These are phyloP conservation scores for Puccinia triticina DNA, from an alignment of 1,284 basidiomycete genomes.

Conservation along the genomic window DNA sequence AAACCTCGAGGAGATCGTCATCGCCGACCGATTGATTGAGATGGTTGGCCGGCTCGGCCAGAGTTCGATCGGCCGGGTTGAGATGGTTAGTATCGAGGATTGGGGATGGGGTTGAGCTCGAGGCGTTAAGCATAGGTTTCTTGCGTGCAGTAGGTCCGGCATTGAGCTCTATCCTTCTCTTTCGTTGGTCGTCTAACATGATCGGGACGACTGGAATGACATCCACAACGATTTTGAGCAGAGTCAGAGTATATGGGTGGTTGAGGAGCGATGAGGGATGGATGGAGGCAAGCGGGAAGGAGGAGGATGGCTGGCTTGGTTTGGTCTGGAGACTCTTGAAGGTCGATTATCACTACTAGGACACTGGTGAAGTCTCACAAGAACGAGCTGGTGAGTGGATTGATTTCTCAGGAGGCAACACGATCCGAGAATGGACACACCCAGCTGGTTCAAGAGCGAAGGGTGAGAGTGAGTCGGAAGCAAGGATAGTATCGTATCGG, in stretches of 20 bases:
- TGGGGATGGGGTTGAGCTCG: conserved; percentile 12
- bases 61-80: background rate
- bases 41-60: conserved; percentile 4
- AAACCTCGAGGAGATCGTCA: conserved; percentile 35
- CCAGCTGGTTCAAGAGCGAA: background rate
- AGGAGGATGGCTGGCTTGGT: too few relatives aligned
- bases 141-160: conserved; percentile 45
- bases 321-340: too few relatives aligned
- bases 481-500: background rate
- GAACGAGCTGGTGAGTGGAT: too few relatives aligned
- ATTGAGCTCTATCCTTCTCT: conserved; percentile 48
- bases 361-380: too few relatives aligned
- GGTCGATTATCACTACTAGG: too few relatives aligned
- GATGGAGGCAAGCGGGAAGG: background rate
- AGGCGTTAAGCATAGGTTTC: conserved; percentile 50
- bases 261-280: background rate
- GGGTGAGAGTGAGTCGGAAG: background rate
- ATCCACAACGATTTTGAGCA: background rate
- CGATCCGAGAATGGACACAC: background rate
- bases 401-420: too few relatives aligned
- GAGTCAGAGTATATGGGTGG: background rate
- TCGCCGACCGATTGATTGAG: conserved; percentile 31
- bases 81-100: conserved; percentile 30
- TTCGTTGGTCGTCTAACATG: conserved; percentile 52
- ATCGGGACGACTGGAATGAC: conserved; percentile 21